Evolutionary conservation across 306 rosid species (phyloP).

Genomic region (Ziziphus jujuba): DNA sequence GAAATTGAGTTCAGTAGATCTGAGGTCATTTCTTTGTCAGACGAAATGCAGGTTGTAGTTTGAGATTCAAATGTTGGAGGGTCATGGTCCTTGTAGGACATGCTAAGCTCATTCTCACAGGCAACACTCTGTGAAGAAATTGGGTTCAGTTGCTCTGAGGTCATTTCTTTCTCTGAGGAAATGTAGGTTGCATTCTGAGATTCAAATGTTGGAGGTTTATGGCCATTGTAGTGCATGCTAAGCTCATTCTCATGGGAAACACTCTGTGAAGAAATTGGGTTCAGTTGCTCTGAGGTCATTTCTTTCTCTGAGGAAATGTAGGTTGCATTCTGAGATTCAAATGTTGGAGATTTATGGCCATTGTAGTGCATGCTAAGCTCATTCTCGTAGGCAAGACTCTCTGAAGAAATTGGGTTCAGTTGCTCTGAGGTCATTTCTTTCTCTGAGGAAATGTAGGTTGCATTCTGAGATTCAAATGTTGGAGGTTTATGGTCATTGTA

Average conservation of each 20-base stretch:
- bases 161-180: conserved; percentile 36
- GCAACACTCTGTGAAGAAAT: conserved; percentile 12
- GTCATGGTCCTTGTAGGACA: conserved; percentile 35
- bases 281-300: conserved; percentile 2
- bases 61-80: conserved; percentile 40
- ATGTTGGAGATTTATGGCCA: not conserved
- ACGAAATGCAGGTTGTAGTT: conserved; percentile 36
- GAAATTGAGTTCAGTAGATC: conserved; percentile 27
- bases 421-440: conserved; percentile 16
- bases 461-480: conserved; percentile 2
- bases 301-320: conserved; percentile 28
- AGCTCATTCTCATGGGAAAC: conserved; percentile 17
- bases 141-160: conserved; percentile 22
- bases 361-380: not conserved
- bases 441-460: conserved; percentile 17
- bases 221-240: conserved; percentile 34
- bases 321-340: not conserved
- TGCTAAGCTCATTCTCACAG: conserved; percentile 23
- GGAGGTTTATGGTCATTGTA: not conserved
- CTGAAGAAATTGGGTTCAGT: conserved; percentile 9
- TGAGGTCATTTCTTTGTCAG: conserved; percentile 28
- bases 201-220: conserved; percentile 38
- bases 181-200: conserved; percentile 34
- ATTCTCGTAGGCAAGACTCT: conserved; percentile 26
- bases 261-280: conserved; percentile 6